Evolutionary conservation across 2,329 filamentous ascomycete genomes (phyloP).

Genomic region (Decorospora gaudefroyi): DNA sequence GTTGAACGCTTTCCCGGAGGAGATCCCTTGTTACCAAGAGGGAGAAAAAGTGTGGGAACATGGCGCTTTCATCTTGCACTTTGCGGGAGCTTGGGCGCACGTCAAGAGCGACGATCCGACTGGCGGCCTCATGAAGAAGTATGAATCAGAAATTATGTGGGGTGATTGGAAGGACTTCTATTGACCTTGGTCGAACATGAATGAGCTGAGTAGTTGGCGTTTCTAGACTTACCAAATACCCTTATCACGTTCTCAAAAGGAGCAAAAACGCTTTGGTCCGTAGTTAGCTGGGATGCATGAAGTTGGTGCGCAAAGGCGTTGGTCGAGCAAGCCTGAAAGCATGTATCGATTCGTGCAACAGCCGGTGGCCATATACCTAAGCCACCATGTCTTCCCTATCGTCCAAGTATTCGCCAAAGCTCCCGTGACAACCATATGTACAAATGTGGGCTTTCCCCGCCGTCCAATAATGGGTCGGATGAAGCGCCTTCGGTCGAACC

Average conservation of each 20-base stretch:
- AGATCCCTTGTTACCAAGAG: constrained; percentile 48
- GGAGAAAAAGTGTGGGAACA: constrained; percentile 35
- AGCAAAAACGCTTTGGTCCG: too few relatives aligned
- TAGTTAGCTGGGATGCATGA: too few relatives aligned
- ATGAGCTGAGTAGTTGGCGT: too few relatives aligned
- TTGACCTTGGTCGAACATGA: too few relatives aligned
- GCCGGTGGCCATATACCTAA: constrained; percentile 4
- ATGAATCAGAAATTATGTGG: constrained; percentile 41
- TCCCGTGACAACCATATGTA: constrained; percentile 37
- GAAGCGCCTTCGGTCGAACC: constrained; percentile 28
- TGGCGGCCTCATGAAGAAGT: constrained; percentile 48
- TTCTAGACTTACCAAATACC: too few relatives aligned
- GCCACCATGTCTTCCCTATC: constrained; percentile 5
- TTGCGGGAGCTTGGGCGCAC: constrained; percentile 51
- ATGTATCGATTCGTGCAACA: constrained; percentile 1
- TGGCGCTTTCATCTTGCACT: constrained; percentile 49
- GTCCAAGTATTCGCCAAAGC: constrained; percentile 10
- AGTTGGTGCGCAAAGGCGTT: too few relatives aligned
- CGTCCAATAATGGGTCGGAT: constrained; percentile 20
- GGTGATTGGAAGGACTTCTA: constrained; percentile 43
- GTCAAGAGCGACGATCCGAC: constrained; percentile 47
- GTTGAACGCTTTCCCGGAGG: constrained; percentile 49
- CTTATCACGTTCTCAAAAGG: too few relatives aligned
- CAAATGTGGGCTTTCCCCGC: constrained; percentile 31
- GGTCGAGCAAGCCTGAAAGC: too few relatives aligned